phyloP scores from a whole-genome alignment of 108 stramenopile species.

The Skeletonema costatum region DNA sequence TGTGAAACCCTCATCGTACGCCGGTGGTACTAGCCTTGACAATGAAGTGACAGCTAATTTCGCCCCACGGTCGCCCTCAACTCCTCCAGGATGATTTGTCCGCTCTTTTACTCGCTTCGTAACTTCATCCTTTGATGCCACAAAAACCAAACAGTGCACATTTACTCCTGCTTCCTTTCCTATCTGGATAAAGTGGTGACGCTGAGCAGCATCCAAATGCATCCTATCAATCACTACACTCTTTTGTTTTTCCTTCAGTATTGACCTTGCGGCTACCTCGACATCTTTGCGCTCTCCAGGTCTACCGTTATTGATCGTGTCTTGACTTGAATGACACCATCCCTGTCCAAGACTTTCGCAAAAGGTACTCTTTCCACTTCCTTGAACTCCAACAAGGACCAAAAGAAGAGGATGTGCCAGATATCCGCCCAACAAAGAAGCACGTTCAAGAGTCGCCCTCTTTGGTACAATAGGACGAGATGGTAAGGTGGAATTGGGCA shows the following conservation, averaged over 20 bases:
- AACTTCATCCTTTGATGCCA: slow-evolving; percentile 57
- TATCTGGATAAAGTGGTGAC: slow-evolving; percentile 51
- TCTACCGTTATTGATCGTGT: slow-evolving; percentile 78
- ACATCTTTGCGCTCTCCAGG: slow-evolving; percentile 78
- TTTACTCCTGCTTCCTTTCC: slow-evolving; percentile 48
- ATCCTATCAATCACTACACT: slow-evolving; percentile 83
- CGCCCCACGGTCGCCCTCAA: slow-evolving; percentile 69
- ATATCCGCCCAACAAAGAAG: slow-evolving; percentile 65
- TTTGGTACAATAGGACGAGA: slow-evolving; percentile 17
- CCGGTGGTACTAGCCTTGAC: slow-evolving; percentile 48
- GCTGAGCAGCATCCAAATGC: slow-evolving; percentile 73
- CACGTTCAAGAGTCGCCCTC: slow-evolving; percentile 45
- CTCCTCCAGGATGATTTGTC: slow-evolving; percentile 76
- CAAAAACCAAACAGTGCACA: slow-evolving; percentile 64
- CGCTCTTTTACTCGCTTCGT: slow-evolving; percentile 58
- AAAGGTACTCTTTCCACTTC: slow-evolving; percentile 78
- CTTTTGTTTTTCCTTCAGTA: slow-evolving; percentile 36
- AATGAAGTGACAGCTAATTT: slow-evolving; percentile 53
- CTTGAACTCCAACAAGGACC: slow-evolving; percentile 74
- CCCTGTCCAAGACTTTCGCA: slow-evolving; percentile 35
- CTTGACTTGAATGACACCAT: slow-evolving; percentile 79
- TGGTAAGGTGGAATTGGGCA: slow-evolving; percentile 5
- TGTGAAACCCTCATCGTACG: slow-evolving; percentile 63
- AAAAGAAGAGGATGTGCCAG: slow-evolving; percentile 60
- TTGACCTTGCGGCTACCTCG: slow-evolving; percentile 47